Conservation (phyloP, 257 asterid species). For the Plantago elongata region DNA sequence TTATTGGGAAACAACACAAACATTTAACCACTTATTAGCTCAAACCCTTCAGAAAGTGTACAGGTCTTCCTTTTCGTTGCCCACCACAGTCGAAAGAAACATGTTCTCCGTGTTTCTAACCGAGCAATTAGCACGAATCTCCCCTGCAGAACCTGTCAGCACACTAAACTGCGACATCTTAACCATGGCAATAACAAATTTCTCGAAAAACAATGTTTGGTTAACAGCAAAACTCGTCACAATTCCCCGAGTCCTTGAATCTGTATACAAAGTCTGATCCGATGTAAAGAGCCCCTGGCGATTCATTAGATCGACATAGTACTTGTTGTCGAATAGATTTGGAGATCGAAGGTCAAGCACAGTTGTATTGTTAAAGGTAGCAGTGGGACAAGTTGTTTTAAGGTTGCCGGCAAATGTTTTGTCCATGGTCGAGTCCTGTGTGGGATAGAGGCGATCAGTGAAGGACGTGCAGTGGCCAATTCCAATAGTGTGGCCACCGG, state of each 20-base stretch:
- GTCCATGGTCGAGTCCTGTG: slow-evolving; percentile 59
- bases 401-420: slow-evolving; percentile 45
- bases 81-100: slow-evolving; percentile 22
- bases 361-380: slow-evolving; percentile 38
- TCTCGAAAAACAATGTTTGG: slow-evolving; percentile 40
- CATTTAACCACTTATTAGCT: no score
- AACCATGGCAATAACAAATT: slow-evolving; percentile 42
- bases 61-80: slow-evolving; percentile 23
- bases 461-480: slow-evolving; percentile 52
- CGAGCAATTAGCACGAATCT: slow-evolving; percentile 61
- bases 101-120: slow-evolving; percentile 30
- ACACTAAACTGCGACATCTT: slow-evolving; percentile 66
- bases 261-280: slow-evolving; percentile 32
- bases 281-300: slow-evolving; percentile 70
- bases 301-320: slow-evolving; percentile 64
- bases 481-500: slow-evolving; percentile 88
- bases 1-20: no score
- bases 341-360: slow-evolving; percentile 55
- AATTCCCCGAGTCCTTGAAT: no score
- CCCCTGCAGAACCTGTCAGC: slow-evolving; percentile 54
- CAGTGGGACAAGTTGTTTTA: slow-evolving; percentile 37
- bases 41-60: slow-evolving; percentile 22
- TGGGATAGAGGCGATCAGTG: slow-evolving; percentile 61
- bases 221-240: slow-evolving; percentile 1
- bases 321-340: slow-evolving; percentile 47